A percentile compares a stretch with the other conserved stretches of the same genome.
Conservation (phyloP, 2,329 filamentous ascomycete genomes). For the Arachnomyces sp. region DNA sequence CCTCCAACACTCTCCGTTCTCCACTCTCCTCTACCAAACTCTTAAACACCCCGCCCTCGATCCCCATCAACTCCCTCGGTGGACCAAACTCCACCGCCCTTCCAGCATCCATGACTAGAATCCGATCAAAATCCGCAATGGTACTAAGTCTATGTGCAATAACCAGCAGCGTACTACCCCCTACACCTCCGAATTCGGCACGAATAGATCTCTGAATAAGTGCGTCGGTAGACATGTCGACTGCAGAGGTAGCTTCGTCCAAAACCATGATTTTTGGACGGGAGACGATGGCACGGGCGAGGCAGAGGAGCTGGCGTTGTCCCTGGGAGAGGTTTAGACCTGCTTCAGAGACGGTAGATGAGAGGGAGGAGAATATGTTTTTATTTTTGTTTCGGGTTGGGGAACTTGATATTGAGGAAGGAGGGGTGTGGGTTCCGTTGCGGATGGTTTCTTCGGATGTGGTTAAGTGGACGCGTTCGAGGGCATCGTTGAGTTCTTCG, state of each 20-base stretch:
- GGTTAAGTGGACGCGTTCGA: conserved; percentile 62
- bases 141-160: conserved; percentile 71
- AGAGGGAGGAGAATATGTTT: conserved; percentile 59
- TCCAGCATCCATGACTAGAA: conserved; percentile 64
- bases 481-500: conserved; percentile 59
- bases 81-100: conserved; percentile 60
- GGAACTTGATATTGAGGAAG: not conserved
- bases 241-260: conserved; percentile 71
- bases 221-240: conserved; percentile 68
- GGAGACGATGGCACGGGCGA: conserved; percentile 64
- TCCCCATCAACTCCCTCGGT: conserved; percentile 55
- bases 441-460: conserved; percentile 21
- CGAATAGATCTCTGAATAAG: conserved; percentile 68
- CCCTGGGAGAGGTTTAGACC: conserved; percentile 69
- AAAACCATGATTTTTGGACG: conserved; percentile 71
- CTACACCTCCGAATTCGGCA: conserved; percentile 54
- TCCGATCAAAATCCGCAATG: conserved; percentile 68
- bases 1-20: conserved; percentile 24
- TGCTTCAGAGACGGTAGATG: conserved; percentile 60
- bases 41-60: conserved; percentile 47
- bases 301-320: conserved; percentile 67
- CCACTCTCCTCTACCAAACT: conserved; percentile 44
- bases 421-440: conserved; percentile 9
- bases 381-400: conserved; percentile 16
- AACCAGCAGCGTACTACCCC: conserved; percentile 59